These are phyloP conservation scores for Rhizophora apiculata DNA, from an alignment of 345 rosid genomes.

Conservation along the genomic window DNA sequence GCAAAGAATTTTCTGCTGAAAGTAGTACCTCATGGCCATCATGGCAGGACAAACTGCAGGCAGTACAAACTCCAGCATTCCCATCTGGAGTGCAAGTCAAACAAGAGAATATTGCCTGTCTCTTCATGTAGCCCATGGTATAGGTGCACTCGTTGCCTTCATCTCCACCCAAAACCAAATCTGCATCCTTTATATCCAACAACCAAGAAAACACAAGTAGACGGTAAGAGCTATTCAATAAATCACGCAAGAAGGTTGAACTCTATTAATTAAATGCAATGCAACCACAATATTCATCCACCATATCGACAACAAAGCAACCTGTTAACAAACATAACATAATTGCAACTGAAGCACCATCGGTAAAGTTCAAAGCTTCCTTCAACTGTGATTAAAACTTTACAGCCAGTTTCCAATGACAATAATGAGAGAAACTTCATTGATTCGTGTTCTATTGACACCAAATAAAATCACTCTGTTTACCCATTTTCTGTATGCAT, in stretches of 20 bases:
- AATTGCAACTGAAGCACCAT: no score
- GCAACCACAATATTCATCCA: no score
- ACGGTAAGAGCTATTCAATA: background rate
- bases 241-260: background rate
- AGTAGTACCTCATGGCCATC: slow-evolving; percentile 88
- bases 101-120: slow-evolving; percentile 94
- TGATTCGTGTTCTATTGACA: no score
- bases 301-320: no score
- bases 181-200: slow-evolving; percentile 57
- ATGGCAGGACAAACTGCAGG: slow-evolving; percentile 90
- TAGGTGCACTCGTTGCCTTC: slow-evolving; percentile 95
- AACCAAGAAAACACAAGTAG: slow-evolving; percentile 1
- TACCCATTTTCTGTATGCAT: no score
- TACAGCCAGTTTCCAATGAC: no score
- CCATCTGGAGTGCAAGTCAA: slow-evolving; percentile 89
- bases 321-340: no score
- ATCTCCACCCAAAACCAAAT: slow-evolving; percentile 97
- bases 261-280: background rate
- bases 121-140: slow-evolving; percentile 75
- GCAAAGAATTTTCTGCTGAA: background rate
- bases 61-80: slow-evolving; percentile 91
- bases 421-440: no score
- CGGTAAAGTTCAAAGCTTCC: no score
- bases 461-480: no score
- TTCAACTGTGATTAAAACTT: no score